These are phyloP conservation scores for Globisporangium irregulare DNA, from an alignment of 352 stramenopile genomes.

Conservation along the genomic window DNA sequence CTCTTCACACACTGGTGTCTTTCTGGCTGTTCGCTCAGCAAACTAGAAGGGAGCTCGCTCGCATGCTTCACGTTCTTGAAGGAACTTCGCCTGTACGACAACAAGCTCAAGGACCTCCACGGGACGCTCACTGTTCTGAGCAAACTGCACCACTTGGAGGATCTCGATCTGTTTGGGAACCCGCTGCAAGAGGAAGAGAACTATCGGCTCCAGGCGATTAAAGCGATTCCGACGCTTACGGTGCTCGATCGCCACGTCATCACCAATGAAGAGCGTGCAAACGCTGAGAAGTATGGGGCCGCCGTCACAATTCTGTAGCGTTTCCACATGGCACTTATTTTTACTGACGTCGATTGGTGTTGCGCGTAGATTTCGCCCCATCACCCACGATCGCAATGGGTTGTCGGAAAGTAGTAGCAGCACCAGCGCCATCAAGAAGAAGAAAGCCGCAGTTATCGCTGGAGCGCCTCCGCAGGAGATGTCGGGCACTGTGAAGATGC, in stretches of 20 bases:
- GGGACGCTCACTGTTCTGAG: conserved; percentile 42
- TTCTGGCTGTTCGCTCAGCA: conserved; percentile 17
- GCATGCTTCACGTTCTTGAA: conserved; percentile 77
- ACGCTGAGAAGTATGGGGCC: conserved; percentile 28
- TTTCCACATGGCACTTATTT: neutral
- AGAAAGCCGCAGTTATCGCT: conserved; percentile 17
- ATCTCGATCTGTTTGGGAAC: conserved; percentile 84
- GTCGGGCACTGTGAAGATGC: conserved; percentile 67
- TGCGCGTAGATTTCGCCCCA: conserved; percentile 10
- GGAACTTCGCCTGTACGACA: conserved; percentile 74
- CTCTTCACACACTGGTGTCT: neutral
- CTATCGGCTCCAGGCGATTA: conserved; percentile 82
- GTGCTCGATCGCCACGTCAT: conserved; percentile 82
- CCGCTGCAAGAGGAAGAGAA: conserved; percentile 78
- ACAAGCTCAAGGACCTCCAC: conserved; percentile 77
- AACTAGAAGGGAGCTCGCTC: conserved; percentile 45
- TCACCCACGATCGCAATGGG: neutral
- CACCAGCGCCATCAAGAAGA: conserved; percentile 18
- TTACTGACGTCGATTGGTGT: neutral
- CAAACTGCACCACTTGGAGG: conserved; percentile 59
- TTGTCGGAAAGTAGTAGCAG: neutral
- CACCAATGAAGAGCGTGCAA: conserved; percentile 57
- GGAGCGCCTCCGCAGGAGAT: conserved; percentile 41
- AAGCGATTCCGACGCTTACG: conserved; percentile 63
- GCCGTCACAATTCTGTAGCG: neutral